Evolutionary conservation across 345 rosid species (phyloP).

Genomic region (Sapria himalayana): DNA sequence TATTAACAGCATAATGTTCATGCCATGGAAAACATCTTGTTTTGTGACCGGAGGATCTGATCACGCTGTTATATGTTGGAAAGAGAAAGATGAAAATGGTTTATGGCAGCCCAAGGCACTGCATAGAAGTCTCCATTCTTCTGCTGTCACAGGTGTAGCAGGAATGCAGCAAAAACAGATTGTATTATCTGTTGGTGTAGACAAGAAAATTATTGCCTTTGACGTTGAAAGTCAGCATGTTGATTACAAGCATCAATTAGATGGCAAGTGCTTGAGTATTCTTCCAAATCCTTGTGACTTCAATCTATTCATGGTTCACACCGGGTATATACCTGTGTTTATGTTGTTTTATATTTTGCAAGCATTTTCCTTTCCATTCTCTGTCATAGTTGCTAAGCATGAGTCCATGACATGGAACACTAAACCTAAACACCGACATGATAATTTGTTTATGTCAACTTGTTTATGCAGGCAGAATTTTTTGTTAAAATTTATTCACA

Average conservation of each 20-base stretch:
- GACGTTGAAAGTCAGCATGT: constrained; percentile 51
- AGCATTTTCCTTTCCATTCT: too few species aligned
- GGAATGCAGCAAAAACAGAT: constrained; percentile 66
- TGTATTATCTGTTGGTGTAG: constrained; percentile 70
- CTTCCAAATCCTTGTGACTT: constrained; percentile 81
- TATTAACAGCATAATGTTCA: constrained; percentile 53
- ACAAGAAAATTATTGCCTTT: constrained; percentile 62
- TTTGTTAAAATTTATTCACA: too few species aligned
- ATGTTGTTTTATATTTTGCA: too few species aligned
- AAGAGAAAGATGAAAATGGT: constrained; percentile 33
- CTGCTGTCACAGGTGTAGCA: constrained; percentile 91
- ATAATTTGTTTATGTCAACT: too few species aligned
- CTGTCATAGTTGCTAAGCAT: too few species aligned
- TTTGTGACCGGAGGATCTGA: constrained; percentile 86
- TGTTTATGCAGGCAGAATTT: too few species aligned
- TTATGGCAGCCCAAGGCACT: constrained; percentile 57
- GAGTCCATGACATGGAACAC: too few species aligned
- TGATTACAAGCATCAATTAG: constrained; percentile 59
- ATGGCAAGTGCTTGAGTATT: constrained; percentile 88
- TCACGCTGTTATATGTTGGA: constrained; percentile 74
- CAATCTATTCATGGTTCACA: constrained; percentile 86
- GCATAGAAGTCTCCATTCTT: constrained; percentile 65
- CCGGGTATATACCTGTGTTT: constrained; percentile 84
- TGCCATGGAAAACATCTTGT: constrained; percentile 59
- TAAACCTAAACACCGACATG: too few species aligned